Base-by-base conservation (phyloP, 2,329 filamentous ascomycete species). In the Ophiostoma sp. region DNA sequence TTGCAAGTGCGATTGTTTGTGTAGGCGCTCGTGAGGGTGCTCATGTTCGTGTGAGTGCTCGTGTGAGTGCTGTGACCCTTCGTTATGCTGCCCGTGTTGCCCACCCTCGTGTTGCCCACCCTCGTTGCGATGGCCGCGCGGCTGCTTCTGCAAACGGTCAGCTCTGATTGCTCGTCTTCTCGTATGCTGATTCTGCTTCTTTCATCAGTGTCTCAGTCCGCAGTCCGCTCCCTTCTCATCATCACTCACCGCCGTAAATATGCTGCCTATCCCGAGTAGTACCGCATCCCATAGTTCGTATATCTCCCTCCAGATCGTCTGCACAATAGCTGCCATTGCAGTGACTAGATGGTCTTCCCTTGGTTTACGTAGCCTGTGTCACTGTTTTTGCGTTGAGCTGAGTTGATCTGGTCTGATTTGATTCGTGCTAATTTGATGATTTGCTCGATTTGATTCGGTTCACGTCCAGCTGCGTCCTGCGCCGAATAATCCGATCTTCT, bases 281-380 rank as follows among this genome's bases (percentile, higher is more conserved):
- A 72, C 70, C 5, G 65, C 66, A 41, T 73, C 72, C 72, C 72
- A 73, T 58, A 72, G 65, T 9, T 73, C 70, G 67, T 71, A 71
- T 5, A 66, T 70, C 69, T 72, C 71, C 49, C 45, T 47, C 71
- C 68, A 71, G 38, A 73, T 42, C 0, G 70, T 69, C 36, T 68
- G 38, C 9, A 69, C 7, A 12, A 67, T 49, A 36, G 45, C n/a
- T 49, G 58, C 60, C 67, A 67, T 69, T 16, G 49, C 38, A 55
- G 36, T 38, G 6, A n/a, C 18, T 52, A 27, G 27, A 27, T 27
- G n/a, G 41, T 49, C 41, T 47, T 64, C 27, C 49, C 18, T 55
- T 55, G 49, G 11, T 55, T 55, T 55, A 18, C 14, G 47, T n/a
- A 14, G 7, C 49, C 18, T 18, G 11, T n/a, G 49, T 55, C 45